Conservation (phyloP, 176 grass and related monocot species). For the Tillandsia leiboldiana region DNA sequence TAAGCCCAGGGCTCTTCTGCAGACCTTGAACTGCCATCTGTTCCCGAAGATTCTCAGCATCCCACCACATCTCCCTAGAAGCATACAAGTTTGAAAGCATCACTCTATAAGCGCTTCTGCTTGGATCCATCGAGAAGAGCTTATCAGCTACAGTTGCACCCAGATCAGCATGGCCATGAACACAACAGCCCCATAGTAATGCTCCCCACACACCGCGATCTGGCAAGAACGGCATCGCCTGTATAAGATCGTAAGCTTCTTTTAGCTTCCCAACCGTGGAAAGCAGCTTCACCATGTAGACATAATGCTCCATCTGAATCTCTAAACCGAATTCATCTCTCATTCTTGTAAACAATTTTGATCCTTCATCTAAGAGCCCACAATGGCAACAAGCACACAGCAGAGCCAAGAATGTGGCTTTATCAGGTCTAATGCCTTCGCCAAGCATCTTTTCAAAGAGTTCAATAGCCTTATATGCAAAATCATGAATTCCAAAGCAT, state of each 20-base stretch:
- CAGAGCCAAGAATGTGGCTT: conserved; percentile 50
- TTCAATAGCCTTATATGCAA: conserved; percentile 31
- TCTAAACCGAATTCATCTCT: conserved; percentile 38
- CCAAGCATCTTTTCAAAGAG: conserved; percentile 41
- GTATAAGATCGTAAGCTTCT: conserved; percentile 60
- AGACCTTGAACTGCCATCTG: conserved; percentile 20
- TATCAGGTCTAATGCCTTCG: conserved; percentile 30
- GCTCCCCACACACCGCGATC: conserved; percentile 64
- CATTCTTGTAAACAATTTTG: conserved; percentile 55
- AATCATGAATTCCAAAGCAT: conserved; percentile 50
- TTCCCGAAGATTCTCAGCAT: conserved; percentile 33
- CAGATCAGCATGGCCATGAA: conserved; percentile 44
- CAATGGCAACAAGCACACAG: conserved; percentile 53
- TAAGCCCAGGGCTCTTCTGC: conserved; percentile 35
- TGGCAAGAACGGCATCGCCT: conserved; percentile 31
- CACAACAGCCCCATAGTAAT: conserved; percentile 60
- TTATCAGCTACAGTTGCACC: conserved; percentile 39
- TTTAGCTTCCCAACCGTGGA: conserved; percentile 40
- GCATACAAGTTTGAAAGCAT: conserved; percentile 70
- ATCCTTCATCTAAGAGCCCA: conserved; percentile 46
- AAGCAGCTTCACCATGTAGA: conserved; percentile 67
- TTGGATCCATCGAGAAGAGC: conserved; percentile 36
- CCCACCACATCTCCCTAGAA: conserved; percentile 56
- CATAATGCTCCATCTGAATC: conserved; percentile 47
- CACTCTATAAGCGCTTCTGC: conserved; percentile 53